Evolutionary conservation across 257 asterid genomes (phyloP), one percentile per base, ranked within the genome.

Genomic region (Nicotiana paniculata): DNA sequence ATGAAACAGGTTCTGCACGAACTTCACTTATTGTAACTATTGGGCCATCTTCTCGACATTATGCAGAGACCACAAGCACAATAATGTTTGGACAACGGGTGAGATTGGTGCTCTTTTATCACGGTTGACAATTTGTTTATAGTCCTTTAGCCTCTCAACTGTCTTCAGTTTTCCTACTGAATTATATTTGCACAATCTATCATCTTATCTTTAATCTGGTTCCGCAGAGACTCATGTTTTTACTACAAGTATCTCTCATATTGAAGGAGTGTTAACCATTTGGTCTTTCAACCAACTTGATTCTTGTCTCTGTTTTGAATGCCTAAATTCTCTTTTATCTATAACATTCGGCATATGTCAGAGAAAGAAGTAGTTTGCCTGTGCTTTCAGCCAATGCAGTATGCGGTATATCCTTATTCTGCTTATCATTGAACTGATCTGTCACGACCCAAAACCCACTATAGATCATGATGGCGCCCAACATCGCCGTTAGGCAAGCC

Each of bases 21-120:
- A 95, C 98, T 82, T 95, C 98, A 59, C 96, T 95, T 84, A 88
- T 95, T 80, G 83, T 93, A 86, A 91, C 93, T 10, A 83, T 95
- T 32, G 97, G 98, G 21, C 97, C 98, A 65, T 95, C 97, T 86
- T 89, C 93, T 80, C 91, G 88, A 72, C 93, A 95, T 88, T 93
- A 93, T 88, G 91, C 95, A 74, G 98, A 95, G 91, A 93, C 97
- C 81, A 86, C 96, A 84, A 92, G 97, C 92, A 95, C 98, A 59
- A 82, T 95, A 81, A 88, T 93, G 94, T 95, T 95, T 85, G 98
- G 98, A 78, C 98, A 95, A 82, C 90, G 98, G 92, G 98, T 94
- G 83, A 82, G 97, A 37, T 62, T 24, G 67, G 37, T 59, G 16
- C 63, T 79, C 57, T 48, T 37, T 76, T 58, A 72, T 46, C 26